These are phyloP conservation scores for Anacardium occidentale DNA, from an alignment of 345 rosid genomes.

Conservation along the genomic window DNA sequence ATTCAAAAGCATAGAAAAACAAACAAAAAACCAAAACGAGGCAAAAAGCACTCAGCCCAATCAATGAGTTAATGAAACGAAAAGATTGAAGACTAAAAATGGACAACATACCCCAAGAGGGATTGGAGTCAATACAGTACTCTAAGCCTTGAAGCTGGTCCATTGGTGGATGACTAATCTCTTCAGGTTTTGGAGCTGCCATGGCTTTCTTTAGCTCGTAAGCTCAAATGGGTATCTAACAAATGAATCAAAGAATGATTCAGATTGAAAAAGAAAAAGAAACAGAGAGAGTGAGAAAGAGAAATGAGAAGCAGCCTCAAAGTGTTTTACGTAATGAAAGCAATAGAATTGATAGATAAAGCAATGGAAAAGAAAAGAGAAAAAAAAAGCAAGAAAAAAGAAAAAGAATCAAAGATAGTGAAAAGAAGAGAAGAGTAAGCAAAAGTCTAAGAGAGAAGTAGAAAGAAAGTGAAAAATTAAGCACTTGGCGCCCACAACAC, in stretches of 20 bases:
- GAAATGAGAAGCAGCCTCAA: neutral
- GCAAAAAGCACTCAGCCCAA: neutral
- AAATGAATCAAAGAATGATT: constrained; percentile 30
- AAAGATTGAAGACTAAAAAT: neutral
- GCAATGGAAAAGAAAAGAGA: constrained; percentile 10
- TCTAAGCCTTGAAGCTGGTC: constrained; percentile 99
- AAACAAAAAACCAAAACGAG: neutral
- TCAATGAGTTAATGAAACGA: neutral
- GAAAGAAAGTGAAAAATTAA: constrained; percentile 1
- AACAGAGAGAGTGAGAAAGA: constrained; percentile 15
- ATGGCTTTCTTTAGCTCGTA: constrained; percentile 29
- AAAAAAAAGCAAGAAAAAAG: constrained; percentile 10
- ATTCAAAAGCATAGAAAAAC: constrained; percentile 23
- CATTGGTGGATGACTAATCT: constrained; percentile 84
- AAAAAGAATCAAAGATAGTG: constrained; percentile 15
- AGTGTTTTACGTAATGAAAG: constrained; percentile 6
- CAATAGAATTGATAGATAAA: constrained; percentile 20
- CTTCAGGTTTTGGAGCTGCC: constrained; percentile 90
- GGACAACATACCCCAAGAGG: constrained; percentile 78
- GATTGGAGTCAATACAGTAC: constrained; percentile 98
- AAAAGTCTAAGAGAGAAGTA: neutral
- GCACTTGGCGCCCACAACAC: constrained; percentile 37
- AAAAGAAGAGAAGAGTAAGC: neutral
- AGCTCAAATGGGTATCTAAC: constrained; percentile 28
- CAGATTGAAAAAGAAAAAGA: constrained; percentile 17